Conservation (phyloP, 1,139 yeast genomes). For the Yamadazyma atlantica region DNA sequence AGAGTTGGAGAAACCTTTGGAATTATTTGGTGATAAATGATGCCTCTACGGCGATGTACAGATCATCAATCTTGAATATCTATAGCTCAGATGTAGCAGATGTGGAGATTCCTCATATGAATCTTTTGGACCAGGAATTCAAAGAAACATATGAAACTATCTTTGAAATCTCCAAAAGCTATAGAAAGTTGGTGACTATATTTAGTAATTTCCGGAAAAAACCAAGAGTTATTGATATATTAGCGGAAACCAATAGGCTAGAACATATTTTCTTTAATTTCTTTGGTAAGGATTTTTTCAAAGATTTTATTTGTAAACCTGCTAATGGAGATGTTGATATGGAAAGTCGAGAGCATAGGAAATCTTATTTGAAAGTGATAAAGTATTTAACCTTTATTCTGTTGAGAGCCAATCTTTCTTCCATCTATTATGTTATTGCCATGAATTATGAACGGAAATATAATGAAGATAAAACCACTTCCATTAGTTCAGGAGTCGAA, state of each 20-base stretch:
- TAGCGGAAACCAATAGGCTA: conserved; percentile 37
- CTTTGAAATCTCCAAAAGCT: conserved; percentile 24
- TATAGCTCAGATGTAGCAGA: conserved; percentile 30
- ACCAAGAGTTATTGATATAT: conserved; percentile 39
- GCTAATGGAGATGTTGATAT: conserved; percentile 18
- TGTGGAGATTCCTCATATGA: conserved; percentile 28
- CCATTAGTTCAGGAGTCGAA: conserved; percentile 45
- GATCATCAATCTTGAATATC: conserved; percentile 34
- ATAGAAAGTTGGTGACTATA: conserved; percentile 30
- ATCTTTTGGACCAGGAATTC: conserved; percentile 20
- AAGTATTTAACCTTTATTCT: conserved; percentile 38
- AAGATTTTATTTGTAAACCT: conserved; percentile 39
- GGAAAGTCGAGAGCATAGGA: conserved; percentile 21
- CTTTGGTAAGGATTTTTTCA: conserved; percentile 47
- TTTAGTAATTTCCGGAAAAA: conserved; percentile 29
- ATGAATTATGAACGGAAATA: conserved; percentile 41
- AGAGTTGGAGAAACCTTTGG: conserved; percentile 44
- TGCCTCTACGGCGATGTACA: conserved; percentile 33
- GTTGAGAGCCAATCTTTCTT: conserved; percentile 43
- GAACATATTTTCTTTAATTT: conserved; percentile 37
- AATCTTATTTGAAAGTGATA: conserved; percentile 30
- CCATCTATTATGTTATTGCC: conserved; percentile 45
- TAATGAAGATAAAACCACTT: conserved; percentile 27
- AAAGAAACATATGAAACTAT: conserved; percentile 16
- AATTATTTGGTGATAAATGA: conserved; percentile 29